Evolutionary conservation across 2,329 filamentous ascomycete genomes (phyloP), one percentile per base, ranked within the genome.

Genomic region (Trichoderma gracile): DNA sequence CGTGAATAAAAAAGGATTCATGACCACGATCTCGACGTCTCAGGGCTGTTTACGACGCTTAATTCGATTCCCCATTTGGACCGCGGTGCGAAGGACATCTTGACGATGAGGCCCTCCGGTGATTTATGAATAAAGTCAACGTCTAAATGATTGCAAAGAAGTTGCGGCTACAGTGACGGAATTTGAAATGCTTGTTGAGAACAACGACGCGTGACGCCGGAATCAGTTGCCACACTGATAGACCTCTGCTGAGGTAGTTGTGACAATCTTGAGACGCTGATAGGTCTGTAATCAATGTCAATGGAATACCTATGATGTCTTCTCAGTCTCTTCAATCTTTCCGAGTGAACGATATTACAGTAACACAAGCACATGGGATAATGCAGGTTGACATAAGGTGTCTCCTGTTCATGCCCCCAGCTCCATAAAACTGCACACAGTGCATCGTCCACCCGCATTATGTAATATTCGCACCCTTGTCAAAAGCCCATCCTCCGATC

Each of bases 1-100:
- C 75, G 72, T 74, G 72, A 78, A 78, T 75, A 38, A 74, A 74
- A 77, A 74, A 66, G 74, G 72, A 75, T 76, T 78, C 73, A 78
- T 74, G 78, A 78, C 73, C 73, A 74, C 72, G 77, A 73, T 67
- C 63, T 65, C 46, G 49, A 65, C 49, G 62, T 65, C 65, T 66
- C 60, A 50, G 52, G 56, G 43, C 12, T 64, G 52, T 64, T 54
- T 40, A 59, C 17, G 64, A 55, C 63, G 61, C 58, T 63, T 65
- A 63, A 63, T 63, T 65, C 46, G 64, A 65, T 63, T 65, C 64
- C 46, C 64, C 49, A 47, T 65, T 17, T 58, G 53, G 60, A 63
- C 40, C 59, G 27, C 49, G 59, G 15, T 62, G 58, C 59, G 38
- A 62, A 46, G 33, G 52, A 46, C n/a, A 62, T 43, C 47, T 62